Evolutionary conservation across 768 basidiomycete genomes (phyloP).

Genomic region (Hysterangium stoloniferum): DNA sequence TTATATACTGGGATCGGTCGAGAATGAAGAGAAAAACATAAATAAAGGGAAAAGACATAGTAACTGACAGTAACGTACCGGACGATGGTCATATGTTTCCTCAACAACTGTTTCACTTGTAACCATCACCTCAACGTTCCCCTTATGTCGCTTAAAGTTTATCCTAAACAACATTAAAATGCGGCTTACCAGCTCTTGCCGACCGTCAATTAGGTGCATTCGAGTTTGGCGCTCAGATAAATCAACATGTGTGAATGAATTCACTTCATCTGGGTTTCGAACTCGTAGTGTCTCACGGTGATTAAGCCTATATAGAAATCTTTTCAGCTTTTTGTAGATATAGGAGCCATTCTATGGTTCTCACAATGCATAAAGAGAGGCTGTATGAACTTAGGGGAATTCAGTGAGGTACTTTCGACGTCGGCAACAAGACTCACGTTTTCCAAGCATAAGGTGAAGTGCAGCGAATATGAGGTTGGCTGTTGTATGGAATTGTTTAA

Average conservation of each 20-base stretch:
- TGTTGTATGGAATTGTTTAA: not conserved
- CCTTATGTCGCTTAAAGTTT: not conserved
- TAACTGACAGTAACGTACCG: too few species aligned
- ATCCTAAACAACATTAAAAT: too few species aligned
- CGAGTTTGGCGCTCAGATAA: not conserved
- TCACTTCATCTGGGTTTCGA: not conserved
- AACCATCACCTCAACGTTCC: not conserved
- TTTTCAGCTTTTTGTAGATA: not conserved
- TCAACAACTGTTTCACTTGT: conserved; percentile 1
- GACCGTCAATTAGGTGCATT: too few species aligned
- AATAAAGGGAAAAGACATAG: too few species aligned
- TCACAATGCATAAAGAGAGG: not conserved
- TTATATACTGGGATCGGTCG: too few species aligned
- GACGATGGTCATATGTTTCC: not conserved
- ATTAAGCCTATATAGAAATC: not conserved
- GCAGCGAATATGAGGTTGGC: not conserved
- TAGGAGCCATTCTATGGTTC: not conserved
- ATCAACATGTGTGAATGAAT: not conserved
- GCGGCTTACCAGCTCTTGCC: too few species aligned
- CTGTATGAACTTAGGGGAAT: not conserved
- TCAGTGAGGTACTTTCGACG: not conserved
- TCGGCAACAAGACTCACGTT: not conserved
- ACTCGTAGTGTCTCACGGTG: not conserved
- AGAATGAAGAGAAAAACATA: too few species aligned
- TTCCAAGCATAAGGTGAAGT: not conserved